Percentiles rank a stretch among this genome's conserved stretches.
Conservation (phyloP, 306 rosid species). For the Gillenia trifoliata region DNA sequence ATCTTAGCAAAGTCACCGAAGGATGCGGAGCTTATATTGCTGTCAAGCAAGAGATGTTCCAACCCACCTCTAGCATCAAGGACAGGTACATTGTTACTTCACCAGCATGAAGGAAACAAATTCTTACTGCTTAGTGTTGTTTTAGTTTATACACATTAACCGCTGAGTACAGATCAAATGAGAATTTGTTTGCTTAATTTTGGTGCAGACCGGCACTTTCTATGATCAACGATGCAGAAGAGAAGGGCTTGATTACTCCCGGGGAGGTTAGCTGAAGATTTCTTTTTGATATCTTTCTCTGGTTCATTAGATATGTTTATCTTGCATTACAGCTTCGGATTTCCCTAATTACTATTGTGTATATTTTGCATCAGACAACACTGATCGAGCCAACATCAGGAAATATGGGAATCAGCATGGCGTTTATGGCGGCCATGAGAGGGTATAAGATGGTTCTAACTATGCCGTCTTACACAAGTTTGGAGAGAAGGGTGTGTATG, state of each 20-base stretch:
- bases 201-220: constrained; percentile 45
- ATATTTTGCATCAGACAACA: constrained; percentile 41
- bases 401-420: constrained; percentile 89
- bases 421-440: constrained; percentile 76
- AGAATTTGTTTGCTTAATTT: neutral
- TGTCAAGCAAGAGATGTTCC: constrained; percentile 98
- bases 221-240: constrained; percentile 50
- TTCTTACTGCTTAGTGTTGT: neutral
- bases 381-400: constrained; percentile 90
- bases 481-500: constrained; percentile 75
- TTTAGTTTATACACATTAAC: neutral
- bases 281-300: neutral
- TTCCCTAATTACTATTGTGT: neutral
- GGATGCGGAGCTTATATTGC: constrained; percentile 96
- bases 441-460: constrained; percentile 84
- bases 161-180: neutral
- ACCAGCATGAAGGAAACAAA: neutral
- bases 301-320: neutral
- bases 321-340: neutral
- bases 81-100: constrained; percentile 54
- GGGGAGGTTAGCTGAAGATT: constrained; percentile 38
- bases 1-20: constrained; percentile 87
- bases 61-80: constrained; percentile 92
- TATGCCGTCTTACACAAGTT: constrained; percentile 74
- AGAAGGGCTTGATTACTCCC: constrained; percentile 46